Base-by-base conservation (phyloP, 2,329 filamentous ascomycete genomes). In the Didymellaceae sp. region DNA sequence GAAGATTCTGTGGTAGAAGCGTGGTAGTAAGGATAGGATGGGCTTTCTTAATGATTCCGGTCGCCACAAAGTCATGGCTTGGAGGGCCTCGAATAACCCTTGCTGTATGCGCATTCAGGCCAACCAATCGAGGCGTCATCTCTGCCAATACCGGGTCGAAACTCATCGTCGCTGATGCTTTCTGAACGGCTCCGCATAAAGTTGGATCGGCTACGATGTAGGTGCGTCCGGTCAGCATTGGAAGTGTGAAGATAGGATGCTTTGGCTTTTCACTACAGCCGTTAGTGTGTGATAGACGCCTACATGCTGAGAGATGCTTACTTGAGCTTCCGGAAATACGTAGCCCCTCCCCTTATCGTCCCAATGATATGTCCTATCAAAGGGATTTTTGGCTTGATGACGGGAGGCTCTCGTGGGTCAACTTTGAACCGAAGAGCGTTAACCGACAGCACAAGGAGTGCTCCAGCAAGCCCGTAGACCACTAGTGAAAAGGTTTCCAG, bases 321-420 rank as follows among this genome's bases (percentile, higher is more conserved):
- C 76, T 74, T 72, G 8, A 80, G 34, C 18, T 63, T 70, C 14
- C 61, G 54, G 42, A 72, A 65, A 45, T 78, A 79, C 5, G 52
- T 18, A 17, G 62, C 51, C 0, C 69, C 69, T n/a, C 62, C 41
- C 16, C 44, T 51, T n/a, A 78, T 54, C 57, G 80, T 67, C 7
- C 75, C 74, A 21, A 81, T 60, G 16, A 80, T 66, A 54, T 81
- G 79, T 1, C 79, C 79, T 31, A 81, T 55, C 22, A 76, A 64
- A 0, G 79, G 79, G 25, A 81, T 67, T 13, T 34, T 66, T 0
- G 75, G 66, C 18, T 71, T 70, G 18, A 80, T 21, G 0, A 74
- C 48, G 3, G 77, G 76, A 7, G 79, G 79, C 48, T 81, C 79
- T 38, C 68, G 62, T 7, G 72, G 60, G 33, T 70, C 61, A 6